Base-by-base conservation (phyloP, 768 basidiomycete genomes). In the Candolleomyces efflorescens region DNA sequence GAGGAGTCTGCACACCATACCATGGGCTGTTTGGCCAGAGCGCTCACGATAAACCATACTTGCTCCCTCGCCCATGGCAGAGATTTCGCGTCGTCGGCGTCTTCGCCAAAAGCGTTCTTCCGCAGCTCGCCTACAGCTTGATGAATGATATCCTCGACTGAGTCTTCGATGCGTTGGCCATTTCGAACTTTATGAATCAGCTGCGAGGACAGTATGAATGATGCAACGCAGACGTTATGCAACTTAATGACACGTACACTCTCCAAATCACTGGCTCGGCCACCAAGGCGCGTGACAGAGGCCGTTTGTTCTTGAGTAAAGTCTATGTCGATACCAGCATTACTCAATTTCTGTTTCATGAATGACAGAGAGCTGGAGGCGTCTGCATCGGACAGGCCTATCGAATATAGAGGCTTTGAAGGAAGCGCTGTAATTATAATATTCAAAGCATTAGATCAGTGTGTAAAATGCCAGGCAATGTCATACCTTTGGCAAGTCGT, bases 101-200 rank as follows among this genome's bases (percentile, higher is more conserved):
- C 95, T 62, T 97, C 94, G 0, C 94, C 96, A 67, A 98, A 99
- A 0, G 91, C 91, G 48, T 82, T 88, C 79, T 98, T 98, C 48
- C 90, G 78, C 51, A 98, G 74, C 68, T 97, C 94, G 36, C 84
- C 80, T 10, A 94, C 84, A 36, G 87, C 87, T 15, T 91, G 82
- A 20, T 73, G 71, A 59, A 97, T 83, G 64, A 98, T 92, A 65
- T 98, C 95, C 65, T 95, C 91, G 5, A 97, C 90, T 1, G 93
- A 92, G 39, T 89, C 90, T 54, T 84, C 78, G 3, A 95, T 80
- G 15, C 68, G 73, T 72, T 84, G 82, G 2, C 92, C 90, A 50
- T 78, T 86, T 20, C 85, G 80, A 38, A 94, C 85, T 73, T 94
- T 95, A 73, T 93, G 87, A 11, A 95, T 85, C 36, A 98, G 73